Base-by-base conservation (phyloP, 331 rosid genomes). In the Acacia concinna region DNA sequence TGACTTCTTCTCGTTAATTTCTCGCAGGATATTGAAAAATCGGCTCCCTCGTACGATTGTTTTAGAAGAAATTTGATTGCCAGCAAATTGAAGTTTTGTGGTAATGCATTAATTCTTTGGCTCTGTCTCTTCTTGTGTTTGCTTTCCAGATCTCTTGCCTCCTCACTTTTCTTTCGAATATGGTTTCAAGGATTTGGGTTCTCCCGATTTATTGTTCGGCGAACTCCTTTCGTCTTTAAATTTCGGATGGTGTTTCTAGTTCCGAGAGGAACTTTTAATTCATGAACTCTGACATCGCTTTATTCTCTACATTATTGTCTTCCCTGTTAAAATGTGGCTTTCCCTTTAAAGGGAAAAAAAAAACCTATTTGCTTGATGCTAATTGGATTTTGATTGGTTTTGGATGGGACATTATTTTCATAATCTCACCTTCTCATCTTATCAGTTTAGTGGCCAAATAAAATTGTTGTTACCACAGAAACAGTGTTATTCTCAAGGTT, bases 101-200 rank as follows among this genome's bases (percentile, higher is more conserved):
- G 88, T 68, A 80, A 82, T 81, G 87, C 71, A 63, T 82, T 74
- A 25, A 78, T 78, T 84, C 49, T 64, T 11, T 31, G 32, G 15
- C 46, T 73, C 18, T 37, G 65, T 73, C 49, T 71, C 15, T 7
- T 51, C 41, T n/a, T 35, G 18, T 43, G 51, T 40, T 57, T 27
- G 47, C 15, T 71, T 75, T 78, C 74, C 81, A 69, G 78, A 67
- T 73, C 78, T 75, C 38, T 60, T 65, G 57, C 63, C 57, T 28
- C 67, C 11, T 12, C 3, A 77, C 32, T 11, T 72, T 56, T 17
- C 34, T 6, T 37, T 40, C 6, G 11, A 21, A 40, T 27, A 17
- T 3, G 44, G 34, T n/a, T 43, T 46, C 25, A 72, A 71, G 37
- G 74, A 62, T 77, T 8, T 72, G 27, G 32, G 60, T 46, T 28